Evolutionary conservation across 2,329 filamentous ascomycete species (phyloP), one percentile per base, ranked within the genome.

Genomic region (Penicillium oxalicum): DNA sequence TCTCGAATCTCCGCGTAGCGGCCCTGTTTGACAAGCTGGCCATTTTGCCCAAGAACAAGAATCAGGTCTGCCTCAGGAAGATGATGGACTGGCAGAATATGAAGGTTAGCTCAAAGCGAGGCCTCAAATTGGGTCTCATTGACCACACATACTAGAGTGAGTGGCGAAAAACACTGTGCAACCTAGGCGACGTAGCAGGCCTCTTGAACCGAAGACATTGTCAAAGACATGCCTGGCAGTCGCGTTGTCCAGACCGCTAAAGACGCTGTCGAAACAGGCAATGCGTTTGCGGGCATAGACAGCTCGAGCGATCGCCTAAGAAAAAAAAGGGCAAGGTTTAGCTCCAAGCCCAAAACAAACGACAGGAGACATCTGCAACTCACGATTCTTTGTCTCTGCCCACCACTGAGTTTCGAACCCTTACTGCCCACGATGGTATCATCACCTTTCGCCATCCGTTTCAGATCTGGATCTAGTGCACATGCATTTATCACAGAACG

Each of bases 91-190:
- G 29, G 3, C 29, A 32, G 4, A 32, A 32, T 7, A 3, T 32
- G 7, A 18, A 18, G 18, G 8, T 32, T 32, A 32, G 29, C 29
- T 32, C 29, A 7, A 11, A 32, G 11, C 29, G 5, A 32, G 29
- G 29, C 29, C 29, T 8, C 2, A 32, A 32, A 8, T 32, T 5
- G 8, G 29, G 7, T 8, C 11, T 32, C 7, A 4, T 32, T 32
- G 29, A 32, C 5, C 28, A 12, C 9, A 26, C 5, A 18, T 33
- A 51, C 51, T 27, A 24, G 64, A 63, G 39, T 75, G 71, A 0
- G 74, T 75, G 0, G 70, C 67, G 4, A 80, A 56, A 1, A 80
- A 52, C 0, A 75, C 69, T 0, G 74, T 76, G 6, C 63, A 62
- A 0, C 64, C 61, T 13, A 62, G 56, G 11, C 56, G 60, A 9